Percentiles rank a stretch among this genome's conserved stretches.
Evolutionary conservation across 1,284 basidiomycete genomes (phyloP).

Genomic region (Porogramme epimiltina): DNA sequence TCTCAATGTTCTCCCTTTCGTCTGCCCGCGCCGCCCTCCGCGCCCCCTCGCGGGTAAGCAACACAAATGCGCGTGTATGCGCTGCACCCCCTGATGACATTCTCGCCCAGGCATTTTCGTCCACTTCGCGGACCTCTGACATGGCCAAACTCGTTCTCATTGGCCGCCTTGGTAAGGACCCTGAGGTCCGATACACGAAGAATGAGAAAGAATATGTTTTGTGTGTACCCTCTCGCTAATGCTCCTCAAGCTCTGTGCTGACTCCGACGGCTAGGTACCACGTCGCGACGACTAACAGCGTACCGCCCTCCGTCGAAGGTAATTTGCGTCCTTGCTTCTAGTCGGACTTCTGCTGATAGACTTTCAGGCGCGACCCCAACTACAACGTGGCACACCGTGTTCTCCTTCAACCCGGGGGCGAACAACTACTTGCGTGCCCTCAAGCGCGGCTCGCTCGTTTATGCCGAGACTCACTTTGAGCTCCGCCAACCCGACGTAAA

Average conservation of each 20-base stretch:
- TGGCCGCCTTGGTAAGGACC: constrained; percentile 71
- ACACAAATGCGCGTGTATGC: neutral
- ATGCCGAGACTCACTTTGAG: constrained; percentile 76
- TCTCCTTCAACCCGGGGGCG: constrained; percentile 63
- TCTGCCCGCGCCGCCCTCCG: constrained; percentile 46
- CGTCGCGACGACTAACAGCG: constrained; percentile 68
- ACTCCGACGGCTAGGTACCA: constrained; percentile 50
- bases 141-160: constrained; percentile 77
- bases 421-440: constrained; percentile 66
- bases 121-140: constrained; percentile 53
- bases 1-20: constrained; percentile 47
- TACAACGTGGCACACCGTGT: constrained; percentile 74
- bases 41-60: constrained; percentile 49
- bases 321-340: too few species aligned
- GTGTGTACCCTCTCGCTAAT: constrained; percentile 45
- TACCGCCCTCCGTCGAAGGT: neutral
- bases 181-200: constrained; percentile 68
- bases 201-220: constrained; percentile 75
- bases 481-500: constrained; percentile 66
- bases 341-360: neutral
- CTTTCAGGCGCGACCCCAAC: constrained; percentile 25
- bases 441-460: constrained; percentile 70
- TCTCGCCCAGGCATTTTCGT: constrained; percentile 63
- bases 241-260: too few species aligned
- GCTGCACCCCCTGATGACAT: neutral